Conservation (phyloP, 345 rosid species). For the Lepidium africanum region DNA sequence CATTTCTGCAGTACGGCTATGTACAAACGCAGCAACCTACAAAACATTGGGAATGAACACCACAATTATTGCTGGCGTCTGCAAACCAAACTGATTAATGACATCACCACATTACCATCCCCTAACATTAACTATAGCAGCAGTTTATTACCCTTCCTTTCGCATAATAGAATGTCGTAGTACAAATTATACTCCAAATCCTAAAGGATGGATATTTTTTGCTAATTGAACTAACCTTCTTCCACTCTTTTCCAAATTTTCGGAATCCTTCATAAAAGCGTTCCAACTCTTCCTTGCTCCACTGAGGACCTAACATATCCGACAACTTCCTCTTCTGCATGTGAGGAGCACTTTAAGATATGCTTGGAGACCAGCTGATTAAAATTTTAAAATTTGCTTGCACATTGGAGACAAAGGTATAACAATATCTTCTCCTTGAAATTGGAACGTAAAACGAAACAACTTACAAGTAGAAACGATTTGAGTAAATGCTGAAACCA, state of each 20-base stretch:
- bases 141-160: background rate
- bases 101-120: constrained; percentile 11
- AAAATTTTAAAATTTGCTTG: background rate
- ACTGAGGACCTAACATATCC: constrained; percentile 77
- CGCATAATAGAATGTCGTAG: background rate
- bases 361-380: background rate
- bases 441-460: background rate
- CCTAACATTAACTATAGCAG: background rate
- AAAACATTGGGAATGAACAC: constrained; percentile 22
- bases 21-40: constrained; percentile 54
- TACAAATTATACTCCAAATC: background rate
- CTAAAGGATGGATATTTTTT: background rate
- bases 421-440: constrained; percentile 6
- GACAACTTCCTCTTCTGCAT: constrained; percentile 72
- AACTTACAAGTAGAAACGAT: background rate
- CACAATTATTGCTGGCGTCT: background rate
- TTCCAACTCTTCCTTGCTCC: constrained; percentile 76
- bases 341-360: constrained; percentile 13
- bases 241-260: constrained; percentile 72
- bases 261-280: constrained; percentile 73
- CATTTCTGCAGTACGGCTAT: constrained; percentile 61
- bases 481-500: background rate
- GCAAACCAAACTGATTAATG: constrained; percentile 9
- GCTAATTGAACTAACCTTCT: constrained; percentile 44
- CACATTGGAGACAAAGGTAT: constrained; percentile 8